Evolutionary conservation across 1,139 yeast genomes (phyloP), one percentile per base, ranked within the genome.

Genomic region (Candida tetrigidarum): DNA sequence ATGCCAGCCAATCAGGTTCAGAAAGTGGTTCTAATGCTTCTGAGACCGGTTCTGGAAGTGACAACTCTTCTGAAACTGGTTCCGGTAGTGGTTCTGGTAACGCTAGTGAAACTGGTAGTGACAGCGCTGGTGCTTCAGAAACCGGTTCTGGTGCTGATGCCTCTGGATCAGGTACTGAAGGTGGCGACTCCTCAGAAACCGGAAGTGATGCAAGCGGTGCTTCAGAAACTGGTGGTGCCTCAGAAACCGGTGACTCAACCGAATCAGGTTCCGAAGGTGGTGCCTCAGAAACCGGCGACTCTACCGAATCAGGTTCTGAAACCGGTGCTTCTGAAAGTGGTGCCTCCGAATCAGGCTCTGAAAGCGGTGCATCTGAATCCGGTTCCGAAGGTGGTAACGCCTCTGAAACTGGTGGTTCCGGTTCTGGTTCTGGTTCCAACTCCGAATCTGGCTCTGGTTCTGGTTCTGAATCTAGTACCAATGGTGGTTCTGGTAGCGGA

Each of bases 381-480:
- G 32, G 32, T 28, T 12, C 15, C 15, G 32, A 5, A 10, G 15
- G 11, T 6, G 32, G 12, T 11, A 8, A 26, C 29, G 11, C 29
- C 11, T 7, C 12, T 8, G 32, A 28, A 28, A 28, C 32, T 7
- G 32, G 32, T 28, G 14, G 11, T 14, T 15, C 42, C 9, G 18
- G 37, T 14, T 15, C 27, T 3, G 36, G 33, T 14, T 35, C 43
- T 10, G 34, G 25, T 16, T 38, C 45, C 2, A 19, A 49, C 26
- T 26, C 44, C 10, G 44, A 34, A n/a, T 40, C 50, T 28, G 27
- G 38, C 22, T 34, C 47, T 5, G 37, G 29, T 29, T 42, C 45
- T 12, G 32, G 37, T 14, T 38, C 45, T 10, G 32, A 28, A 3
- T 29, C 41, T n/a, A 11, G 27, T 19, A 22, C 39, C 3, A 6